Evolutionary conservation across 768 basidiomycete species (phyloP).

Genomic region (Lenzites betulinus): DNA sequence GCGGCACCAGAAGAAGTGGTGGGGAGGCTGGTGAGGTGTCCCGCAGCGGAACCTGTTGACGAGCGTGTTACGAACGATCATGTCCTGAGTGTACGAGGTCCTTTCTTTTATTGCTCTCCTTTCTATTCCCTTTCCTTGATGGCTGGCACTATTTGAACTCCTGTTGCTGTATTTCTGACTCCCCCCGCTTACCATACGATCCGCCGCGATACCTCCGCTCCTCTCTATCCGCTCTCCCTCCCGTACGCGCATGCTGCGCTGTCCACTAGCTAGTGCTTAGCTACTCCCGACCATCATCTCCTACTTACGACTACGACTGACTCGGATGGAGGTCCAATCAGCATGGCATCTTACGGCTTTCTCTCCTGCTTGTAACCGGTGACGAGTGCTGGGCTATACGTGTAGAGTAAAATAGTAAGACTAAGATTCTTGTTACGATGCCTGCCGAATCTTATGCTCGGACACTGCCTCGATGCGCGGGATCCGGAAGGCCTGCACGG

Average conservation of each 20-base stretch:
- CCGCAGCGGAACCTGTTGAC: conserved; percentile 7
- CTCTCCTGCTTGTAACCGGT: conserved; percentile 10
- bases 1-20: conserved; percentile 31
- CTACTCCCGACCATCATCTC: conserved; percentile 15
- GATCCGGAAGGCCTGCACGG: no score
- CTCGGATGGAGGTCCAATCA: conserved; percentile 25
- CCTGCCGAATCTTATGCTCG: neutral
- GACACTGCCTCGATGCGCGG: neutral
- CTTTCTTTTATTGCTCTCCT: conserved; percentile 30
- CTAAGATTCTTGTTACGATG: conserved; percentile 15
- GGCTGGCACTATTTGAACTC: conserved; percentile 21
- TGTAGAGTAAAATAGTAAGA: conserved; percentile 20
- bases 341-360: conserved; percentile 26
- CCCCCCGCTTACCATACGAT: conserved; percentile 34
- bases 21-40: conserved; percentile 29
- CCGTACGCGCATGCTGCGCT: conserved; percentile 16
- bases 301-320: conserved; percentile 25
- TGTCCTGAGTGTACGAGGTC: conserved; percentile 29
- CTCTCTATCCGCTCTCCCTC: conserved; percentile 17
- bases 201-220: conserved; percentile 28
- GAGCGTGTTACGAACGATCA: conserved; percentile 32
- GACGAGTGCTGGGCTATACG: conserved; percentile 17
- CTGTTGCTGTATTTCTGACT: conserved; percentile 22
- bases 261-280: conserved; percentile 20
- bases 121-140: conserved; percentile 37